These are phyloP conservation scores for Escallonia rubra DNA, from an alignment of 129 eudicot genomes.

Conservation along the genomic window DNA sequence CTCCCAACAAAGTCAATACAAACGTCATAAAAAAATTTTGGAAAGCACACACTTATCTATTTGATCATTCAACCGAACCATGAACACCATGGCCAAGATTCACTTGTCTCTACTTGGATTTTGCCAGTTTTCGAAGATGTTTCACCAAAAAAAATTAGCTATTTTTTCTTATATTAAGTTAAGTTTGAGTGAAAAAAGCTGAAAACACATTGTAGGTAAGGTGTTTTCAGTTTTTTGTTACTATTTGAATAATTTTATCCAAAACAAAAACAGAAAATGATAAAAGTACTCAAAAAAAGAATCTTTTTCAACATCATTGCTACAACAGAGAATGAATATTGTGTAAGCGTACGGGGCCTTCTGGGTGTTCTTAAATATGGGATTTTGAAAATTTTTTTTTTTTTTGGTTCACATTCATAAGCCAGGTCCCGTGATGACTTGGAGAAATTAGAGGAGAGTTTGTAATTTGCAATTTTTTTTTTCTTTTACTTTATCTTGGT, in stretches of 20 bases:
- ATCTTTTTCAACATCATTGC: too few species aligned
- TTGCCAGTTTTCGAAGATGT: constrained; percentile 25
- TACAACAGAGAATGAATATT: too few species aligned
- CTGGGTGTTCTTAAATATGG: constrained; percentile 31
- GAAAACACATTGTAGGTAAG: too few species aligned
- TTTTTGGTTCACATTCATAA: constrained; percentile 32
- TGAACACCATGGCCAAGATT: constrained; percentile 59
- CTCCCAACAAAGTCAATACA: constrained; percentile 15
- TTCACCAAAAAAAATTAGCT: too few species aligned
- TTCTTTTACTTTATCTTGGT: neutral
- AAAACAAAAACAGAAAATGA: too few species aligned
- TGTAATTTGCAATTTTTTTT: constrained; percentile 49
- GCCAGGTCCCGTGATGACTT: constrained; percentile 48
- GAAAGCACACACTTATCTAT: constrained; percentile 20
- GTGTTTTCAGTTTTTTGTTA: too few species aligned
- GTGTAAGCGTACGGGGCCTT: too few species aligned
- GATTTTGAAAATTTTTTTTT: constrained; percentile 31
- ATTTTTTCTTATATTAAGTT: too few species aligned
- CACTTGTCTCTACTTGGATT: constrained; percentile 42
- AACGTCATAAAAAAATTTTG: too few species aligned
- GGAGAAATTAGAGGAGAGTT: constrained; percentile 35
- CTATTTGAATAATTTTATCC: too few species aligned
- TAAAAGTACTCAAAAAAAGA: too few species aligned
- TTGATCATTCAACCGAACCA: constrained; percentile 7
- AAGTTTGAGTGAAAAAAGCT: too few species aligned